Evolutionary conservation across 768 basidiomycete species (phyloP).

Genomic region (Tulasnella sp.): DNA sequence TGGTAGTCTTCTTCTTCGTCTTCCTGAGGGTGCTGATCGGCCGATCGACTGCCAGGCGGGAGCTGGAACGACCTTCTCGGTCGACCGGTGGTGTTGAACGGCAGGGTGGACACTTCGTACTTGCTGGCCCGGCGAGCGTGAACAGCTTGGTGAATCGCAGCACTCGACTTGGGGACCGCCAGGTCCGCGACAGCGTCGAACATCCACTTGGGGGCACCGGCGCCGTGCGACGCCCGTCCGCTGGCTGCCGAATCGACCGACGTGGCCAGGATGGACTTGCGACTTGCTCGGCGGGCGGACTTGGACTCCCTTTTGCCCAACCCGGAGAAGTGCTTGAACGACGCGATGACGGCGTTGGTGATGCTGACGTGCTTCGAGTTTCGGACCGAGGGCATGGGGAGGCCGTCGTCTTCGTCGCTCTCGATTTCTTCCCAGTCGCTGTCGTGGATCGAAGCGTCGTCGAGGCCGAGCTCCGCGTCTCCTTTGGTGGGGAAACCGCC

Average conservation of each 20-base stretch:
- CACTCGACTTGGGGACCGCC: conserved; percentile 37
- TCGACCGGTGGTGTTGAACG: conserved; percentile 1
- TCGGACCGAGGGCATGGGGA: background rate
- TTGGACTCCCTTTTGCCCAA: background rate
- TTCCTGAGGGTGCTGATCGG: background rate
- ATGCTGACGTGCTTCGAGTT: conserved; percentile 15
- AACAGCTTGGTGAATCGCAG: conserved; percentile 12
- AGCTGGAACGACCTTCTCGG: background rate
- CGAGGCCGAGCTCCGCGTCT: background rate
- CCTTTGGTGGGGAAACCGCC: conserved; percentile 47
- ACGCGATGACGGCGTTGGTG: background rate
- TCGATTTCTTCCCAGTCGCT: conserved; percentile 33
- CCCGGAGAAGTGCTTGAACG: conserved; percentile 11
- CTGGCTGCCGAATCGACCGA: background rate
- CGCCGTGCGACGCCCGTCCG: background rate
- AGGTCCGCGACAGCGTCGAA: conserved; percentile 71
- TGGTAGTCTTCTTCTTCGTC: conserved; percentile 39
- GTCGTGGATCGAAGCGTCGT: background rate
- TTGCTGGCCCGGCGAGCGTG: conserved; percentile 3
- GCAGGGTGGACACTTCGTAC: background rate
- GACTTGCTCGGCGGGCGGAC: background rate
- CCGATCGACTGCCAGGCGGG: background rate
- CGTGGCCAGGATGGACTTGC: background rate
- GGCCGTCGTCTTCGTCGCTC: conserved; percentile 31
- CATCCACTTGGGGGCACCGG: conserved; percentile 54